Conservation (phyloP, 1,139 yeast species). For the Hemisphaericaspora lyxosophila region DNA sequence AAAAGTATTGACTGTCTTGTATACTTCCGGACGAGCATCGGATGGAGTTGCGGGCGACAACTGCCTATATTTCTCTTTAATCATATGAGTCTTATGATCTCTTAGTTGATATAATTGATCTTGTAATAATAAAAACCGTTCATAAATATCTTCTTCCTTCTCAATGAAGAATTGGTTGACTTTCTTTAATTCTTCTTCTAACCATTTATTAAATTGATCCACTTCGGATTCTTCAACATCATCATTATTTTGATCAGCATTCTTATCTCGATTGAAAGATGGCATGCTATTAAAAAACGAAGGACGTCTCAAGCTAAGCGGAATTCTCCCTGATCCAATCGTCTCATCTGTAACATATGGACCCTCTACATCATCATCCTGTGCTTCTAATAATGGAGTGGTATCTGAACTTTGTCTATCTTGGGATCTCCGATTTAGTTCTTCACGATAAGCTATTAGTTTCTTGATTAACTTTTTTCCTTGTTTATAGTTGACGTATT, state of each 20-base stretch:
- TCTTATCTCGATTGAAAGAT: conserved; percentile 1
- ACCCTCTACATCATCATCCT: not conserved
- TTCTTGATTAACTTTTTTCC: conserved; percentile 43
- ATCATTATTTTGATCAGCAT: not conserved
- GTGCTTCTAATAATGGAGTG: conserved; percentile 29
- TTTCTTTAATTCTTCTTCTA: conserved; percentile 55
- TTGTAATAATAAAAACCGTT: conserved; percentile 60
- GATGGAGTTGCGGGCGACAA: conserved; percentile 1
- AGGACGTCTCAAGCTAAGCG: not conserved
- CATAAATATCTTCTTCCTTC: conserved; percentile 60
- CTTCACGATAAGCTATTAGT: conserved; percentile 10
- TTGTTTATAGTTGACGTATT: conserved; percentile 72
- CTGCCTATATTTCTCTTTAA: conserved; percentile 17
- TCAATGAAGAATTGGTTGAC: conserved; percentile 61
- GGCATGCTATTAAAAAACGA: not conserved
- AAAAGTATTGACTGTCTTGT: conserved; percentile 28
- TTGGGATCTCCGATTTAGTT: not conserved
- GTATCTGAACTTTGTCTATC: conserved; percentile 20
- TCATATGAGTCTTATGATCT: conserved; percentile 43
- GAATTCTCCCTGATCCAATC: not conserved
- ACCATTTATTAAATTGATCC: conserved; percentile 57
- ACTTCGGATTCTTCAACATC: conserved; percentile 22
- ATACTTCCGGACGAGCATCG: not conserved
- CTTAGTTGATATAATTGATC: conserved; percentile 66
- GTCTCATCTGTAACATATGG: not conserved